Conservation (phyloP, 116 monocot species). For the Iris pallida region DNA sequence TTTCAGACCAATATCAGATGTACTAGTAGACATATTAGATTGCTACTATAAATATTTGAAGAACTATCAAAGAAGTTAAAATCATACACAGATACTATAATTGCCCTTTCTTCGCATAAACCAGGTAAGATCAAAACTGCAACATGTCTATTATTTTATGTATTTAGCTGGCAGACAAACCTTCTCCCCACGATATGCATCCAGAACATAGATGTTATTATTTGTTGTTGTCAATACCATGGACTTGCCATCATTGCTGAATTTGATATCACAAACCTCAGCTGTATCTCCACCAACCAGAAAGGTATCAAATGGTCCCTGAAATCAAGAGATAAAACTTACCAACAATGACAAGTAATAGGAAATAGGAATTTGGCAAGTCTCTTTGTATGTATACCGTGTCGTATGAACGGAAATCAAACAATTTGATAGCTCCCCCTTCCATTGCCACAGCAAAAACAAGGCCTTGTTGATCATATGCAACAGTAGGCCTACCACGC, state of each 20-base stretch:
- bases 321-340: slow-evolving; percentile 7
- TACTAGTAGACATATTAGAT: no score
- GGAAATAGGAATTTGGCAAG: not conserved
- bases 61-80: no score
- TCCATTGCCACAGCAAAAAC: slow-evolving; percentile 99
- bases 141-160: no score
- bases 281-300: slow-evolving; percentile 99
- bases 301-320: slow-evolving; percentile 99
- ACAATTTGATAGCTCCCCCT: slow-evolving; percentile 95
- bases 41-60: no score
- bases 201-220: slow-evolving; percentile 90
- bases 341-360: slow-evolving; percentile 4
- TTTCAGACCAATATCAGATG: no score
- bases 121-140: no score
- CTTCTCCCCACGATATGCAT: slow-evolving; percentile 97
- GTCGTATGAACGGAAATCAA: slow-evolving; percentile 98
- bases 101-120: no score
- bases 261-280: slow-evolving; percentile 98
- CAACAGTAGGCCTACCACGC: slow-evolving; percentile 93
- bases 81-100: no score
- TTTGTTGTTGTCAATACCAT: slow-evolving; percentile 97
- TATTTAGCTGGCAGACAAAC: slow-evolving; percentile 22
- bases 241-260: slow-evolving; percentile 98
- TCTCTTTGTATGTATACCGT: slow-evolving; percentile 37
- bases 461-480: slow-evolving; percentile 99